Evolutionary conservation across 78 protist genomes (phyloP).

Genomic region (Dictyostelium capitatum): DNA sequence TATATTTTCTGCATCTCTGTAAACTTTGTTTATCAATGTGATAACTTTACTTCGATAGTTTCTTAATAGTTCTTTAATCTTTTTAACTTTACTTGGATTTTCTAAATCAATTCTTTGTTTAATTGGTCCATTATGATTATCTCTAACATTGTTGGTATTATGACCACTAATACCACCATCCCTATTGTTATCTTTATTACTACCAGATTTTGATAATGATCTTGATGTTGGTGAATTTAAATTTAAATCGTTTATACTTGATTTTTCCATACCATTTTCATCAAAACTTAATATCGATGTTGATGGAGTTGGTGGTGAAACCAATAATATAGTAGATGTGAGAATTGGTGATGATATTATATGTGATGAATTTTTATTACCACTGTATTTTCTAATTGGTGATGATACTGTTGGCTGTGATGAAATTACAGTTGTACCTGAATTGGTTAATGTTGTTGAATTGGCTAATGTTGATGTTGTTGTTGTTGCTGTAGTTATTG

Average conservation of each 20-base stretch:
- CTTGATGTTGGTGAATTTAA: not conserved
- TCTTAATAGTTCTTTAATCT: conserved; percentile 59
- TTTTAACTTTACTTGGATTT: conserved; percentile 49
- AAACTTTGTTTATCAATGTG: conserved; percentile 23
- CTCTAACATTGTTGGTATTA: not conserved
- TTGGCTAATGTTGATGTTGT: not conserved
- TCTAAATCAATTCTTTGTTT: conserved; percentile 49
- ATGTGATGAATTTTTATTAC: not conserved
- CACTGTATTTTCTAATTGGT: not conserved
- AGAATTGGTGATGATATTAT: not conserved
- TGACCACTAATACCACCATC: not conserved
- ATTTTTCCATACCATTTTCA: conserved; percentile 8
- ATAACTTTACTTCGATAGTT: conserved; percentile 47
- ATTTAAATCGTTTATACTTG: not conserved
- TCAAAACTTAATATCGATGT: not conserved
- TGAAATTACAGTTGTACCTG: not conserved
- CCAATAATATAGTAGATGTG: not conserved
- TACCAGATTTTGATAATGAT: not conserved
- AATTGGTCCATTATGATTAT: not conserved
- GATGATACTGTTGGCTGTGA: not conserved
- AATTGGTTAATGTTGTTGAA: not conserved
- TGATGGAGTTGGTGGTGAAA: not conserved
- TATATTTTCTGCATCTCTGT: conserved; percentile 12
- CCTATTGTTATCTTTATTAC: too few relatives aligned
- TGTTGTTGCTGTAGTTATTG: not conserved